A percentile compares a stretch with the other conserved stretches of the same genome.
phyloP scores from a whole-genome alignment of 495 filamentous ascomycete genomes.

The Talaromyces trachyspermus region DNA sequence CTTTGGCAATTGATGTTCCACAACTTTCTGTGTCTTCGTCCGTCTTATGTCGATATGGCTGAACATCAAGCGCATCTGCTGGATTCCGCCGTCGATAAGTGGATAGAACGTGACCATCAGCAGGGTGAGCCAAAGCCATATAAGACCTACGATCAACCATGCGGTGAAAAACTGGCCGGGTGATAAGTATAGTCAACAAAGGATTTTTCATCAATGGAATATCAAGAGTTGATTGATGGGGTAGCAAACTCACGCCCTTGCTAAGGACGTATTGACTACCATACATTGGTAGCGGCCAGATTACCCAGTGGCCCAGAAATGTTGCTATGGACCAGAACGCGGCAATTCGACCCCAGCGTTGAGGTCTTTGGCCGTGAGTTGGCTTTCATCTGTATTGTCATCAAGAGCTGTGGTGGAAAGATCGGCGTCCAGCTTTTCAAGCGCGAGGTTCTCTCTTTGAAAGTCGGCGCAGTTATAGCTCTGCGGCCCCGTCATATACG shows the following conservation, averaged over 20 bases:
- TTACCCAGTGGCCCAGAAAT: conserved; percentile 31
- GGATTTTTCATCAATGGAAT: neutral
- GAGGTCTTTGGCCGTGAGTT: conserved; percentile 18
- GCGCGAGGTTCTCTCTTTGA: conserved; percentile 26
- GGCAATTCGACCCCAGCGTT: conserved; percentile 30
- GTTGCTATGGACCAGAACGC: conserved; percentile 30
- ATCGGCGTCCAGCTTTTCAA: conserved; percentile 23
- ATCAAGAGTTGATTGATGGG: conserved; percentile 10
- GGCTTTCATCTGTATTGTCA: conserved; percentile 6
- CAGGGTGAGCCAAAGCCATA: conserved; percentile 57
- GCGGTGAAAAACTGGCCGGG: conserved; percentile 63
- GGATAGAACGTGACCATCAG: conserved; percentile 29
- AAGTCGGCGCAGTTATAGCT: conserved; percentile 31
- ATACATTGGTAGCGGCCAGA: conserved; percentile 38
- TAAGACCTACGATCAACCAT: conserved; percentile 68
- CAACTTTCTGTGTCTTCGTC: too few relatives aligned
- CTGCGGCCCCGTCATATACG: conserved; percentile 21
- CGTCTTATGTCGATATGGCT: too few relatives aligned
- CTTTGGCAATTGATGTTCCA: too few relatives aligned
- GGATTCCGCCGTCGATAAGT: conserved; percentile 24
- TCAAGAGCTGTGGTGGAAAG: conserved; percentile 15
- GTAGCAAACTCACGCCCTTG: conserved; percentile 16
- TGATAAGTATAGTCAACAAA: neutral
- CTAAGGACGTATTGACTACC: conserved; percentile 30
- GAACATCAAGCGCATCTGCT: neutral